Evolutionary conservation across 2,329 filamentous ascomycete species (phyloP).

Genomic region (Colletotrichum cereale): DNA sequence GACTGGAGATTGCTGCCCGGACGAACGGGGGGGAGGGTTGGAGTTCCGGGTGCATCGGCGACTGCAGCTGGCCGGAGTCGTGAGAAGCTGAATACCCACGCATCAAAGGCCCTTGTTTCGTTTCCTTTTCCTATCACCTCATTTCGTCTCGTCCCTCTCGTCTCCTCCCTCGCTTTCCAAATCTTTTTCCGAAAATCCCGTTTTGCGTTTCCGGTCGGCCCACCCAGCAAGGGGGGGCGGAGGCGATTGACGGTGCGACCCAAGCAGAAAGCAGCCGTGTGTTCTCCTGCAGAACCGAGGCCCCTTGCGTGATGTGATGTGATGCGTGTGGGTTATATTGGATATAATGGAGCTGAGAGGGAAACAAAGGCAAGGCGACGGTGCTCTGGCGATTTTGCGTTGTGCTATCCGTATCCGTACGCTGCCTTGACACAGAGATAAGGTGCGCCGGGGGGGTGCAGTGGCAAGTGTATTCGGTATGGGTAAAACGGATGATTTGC

Average conservation of each 20-base stretch:
- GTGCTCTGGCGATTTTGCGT: background rate
- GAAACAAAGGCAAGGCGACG: background rate
- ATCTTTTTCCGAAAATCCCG: too few species aligned
- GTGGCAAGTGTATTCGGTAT: background rate
- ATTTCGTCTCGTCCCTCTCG: conserved; percentile 2
- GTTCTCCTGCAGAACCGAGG: background rate
- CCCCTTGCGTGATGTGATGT: background rate
- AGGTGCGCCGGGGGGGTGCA: conserved; percentile 21
- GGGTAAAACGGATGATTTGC: conserved; percentile 19
- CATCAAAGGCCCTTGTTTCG: background rate
- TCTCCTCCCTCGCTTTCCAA: too few species aligned
- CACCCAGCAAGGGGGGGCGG: background rate
- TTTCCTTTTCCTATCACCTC: conserved; percentile 22
- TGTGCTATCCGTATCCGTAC: too few species aligned
- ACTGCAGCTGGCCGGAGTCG: background rate
- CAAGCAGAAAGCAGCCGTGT: background rate
- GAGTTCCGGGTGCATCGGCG: background rate
- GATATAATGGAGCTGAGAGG: background rate
- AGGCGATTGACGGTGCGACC: background rate
- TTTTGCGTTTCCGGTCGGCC: background rate
- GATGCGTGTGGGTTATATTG: background rate
- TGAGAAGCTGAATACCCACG: conserved; percentile 11
- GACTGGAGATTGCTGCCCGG: background rate
- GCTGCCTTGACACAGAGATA: conserved; percentile 18
- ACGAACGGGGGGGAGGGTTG: background rate